These are phyloP conservation scores for Tulasnella sp. DNA, from an alignment of 768 basidiomycete species.

Conservation along the genomic window DNA sequence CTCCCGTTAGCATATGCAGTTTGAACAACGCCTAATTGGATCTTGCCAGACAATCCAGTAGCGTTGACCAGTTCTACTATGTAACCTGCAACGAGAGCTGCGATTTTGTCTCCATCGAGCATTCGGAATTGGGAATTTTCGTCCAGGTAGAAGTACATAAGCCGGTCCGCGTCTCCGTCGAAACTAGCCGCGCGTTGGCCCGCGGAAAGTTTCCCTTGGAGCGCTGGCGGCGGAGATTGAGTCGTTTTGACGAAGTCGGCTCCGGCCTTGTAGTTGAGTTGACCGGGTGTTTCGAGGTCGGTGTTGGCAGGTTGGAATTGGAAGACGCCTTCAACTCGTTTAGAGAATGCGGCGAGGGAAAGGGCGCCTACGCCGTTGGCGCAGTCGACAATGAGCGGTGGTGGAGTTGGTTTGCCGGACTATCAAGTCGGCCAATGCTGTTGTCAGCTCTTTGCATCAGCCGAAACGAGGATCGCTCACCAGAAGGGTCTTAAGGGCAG, in stretches of 20 bases:
- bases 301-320: constrained; percentile 64
- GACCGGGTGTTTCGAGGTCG: constrained; percentile 52
- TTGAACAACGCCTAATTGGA: constrained; percentile 92
- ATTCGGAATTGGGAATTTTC: constrained; percentile 67
- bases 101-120: constrained; percentile 98
- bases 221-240: constrained; percentile 76
- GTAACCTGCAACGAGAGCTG: constrained; percentile 85
- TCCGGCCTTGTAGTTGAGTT: constrained; percentile 81
- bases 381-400: constrained; percentile 80
- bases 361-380: constrained; percentile 95
- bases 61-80: constrained; percentile 82
- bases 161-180: constrained; percentile 94
- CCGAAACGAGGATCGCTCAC: constrained; percentile 41
- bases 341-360: constrained; percentile 53
- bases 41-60: constrained; percentile 65
- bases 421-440: constrained; percentile 28
- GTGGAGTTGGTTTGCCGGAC: constrained; percentile 50
- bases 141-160: constrained; percentile 92
- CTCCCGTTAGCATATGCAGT: constrained; percentile 98
- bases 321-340: constrained; percentile 53
- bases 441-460: not conserved
- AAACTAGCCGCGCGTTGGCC: constrained; percentile 85
- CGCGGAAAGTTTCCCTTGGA: constrained; percentile 52
- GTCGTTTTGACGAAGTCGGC: constrained; percentile 95
- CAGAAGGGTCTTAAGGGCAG: constrained; percentile 77